Percentiles rank a stretch among this genome's conserved stretches.
Evolutionary conservation across 805 yeast species (phyloP).

Genomic region (Ogataea neopini): DNA sequence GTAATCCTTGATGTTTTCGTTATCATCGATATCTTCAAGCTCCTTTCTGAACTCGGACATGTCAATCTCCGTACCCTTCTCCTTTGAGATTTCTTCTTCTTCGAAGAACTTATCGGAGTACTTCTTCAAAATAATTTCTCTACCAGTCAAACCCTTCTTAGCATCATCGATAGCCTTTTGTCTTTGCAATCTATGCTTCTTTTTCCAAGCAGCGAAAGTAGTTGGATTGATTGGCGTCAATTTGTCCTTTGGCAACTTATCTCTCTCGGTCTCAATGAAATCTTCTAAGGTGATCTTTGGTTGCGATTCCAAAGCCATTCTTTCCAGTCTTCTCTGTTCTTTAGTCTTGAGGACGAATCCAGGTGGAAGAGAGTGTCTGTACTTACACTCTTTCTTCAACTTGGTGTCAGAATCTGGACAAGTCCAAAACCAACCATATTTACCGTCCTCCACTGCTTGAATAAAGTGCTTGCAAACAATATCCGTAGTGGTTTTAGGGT

Average conservation of each 20-base stretch:
- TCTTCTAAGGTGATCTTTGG: constrained; percentile 95
- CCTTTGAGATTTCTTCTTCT: constrained; percentile 51
- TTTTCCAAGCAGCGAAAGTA: constrained; percentile 81
- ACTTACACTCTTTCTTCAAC: constrained; percentile 65
- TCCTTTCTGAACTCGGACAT: constrained; percentile 56
- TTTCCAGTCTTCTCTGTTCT: constrained; percentile 90
- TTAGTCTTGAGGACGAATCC: constrained; percentile 96
- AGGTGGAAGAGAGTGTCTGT: constrained; percentile 92
- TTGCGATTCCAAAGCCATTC: constrained; percentile 75
- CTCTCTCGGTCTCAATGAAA: constrained; percentile 91
- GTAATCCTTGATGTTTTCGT: constrained; percentile 61
- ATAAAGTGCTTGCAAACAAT: constrained; percentile 91
- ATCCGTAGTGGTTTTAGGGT: constrained; percentile 90
- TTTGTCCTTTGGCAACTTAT: constrained; percentile 67
- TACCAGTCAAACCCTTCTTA: constrained; percentile 61
- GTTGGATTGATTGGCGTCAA: constrained; percentile 87
- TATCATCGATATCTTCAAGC: constrained; percentile 55
- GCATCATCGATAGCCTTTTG: constrained; percentile 40
- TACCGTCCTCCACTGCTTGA: constrained; percentile 95
- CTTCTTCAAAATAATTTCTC: constrained; percentile 64
- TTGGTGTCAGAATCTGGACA: constrained; percentile 91
- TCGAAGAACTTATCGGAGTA: constrained; percentile 55
- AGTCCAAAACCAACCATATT: constrained; percentile 98
- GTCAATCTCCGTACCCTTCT: constrained; percentile 54
- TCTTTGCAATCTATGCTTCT: constrained; percentile 61